A percentile compares a stretch with the other conserved stretches of the same genome.
Conservation (phyloP, 2,329 filamentous ascomycete species). For the Alternaria hordeiaustralica region DNA sequence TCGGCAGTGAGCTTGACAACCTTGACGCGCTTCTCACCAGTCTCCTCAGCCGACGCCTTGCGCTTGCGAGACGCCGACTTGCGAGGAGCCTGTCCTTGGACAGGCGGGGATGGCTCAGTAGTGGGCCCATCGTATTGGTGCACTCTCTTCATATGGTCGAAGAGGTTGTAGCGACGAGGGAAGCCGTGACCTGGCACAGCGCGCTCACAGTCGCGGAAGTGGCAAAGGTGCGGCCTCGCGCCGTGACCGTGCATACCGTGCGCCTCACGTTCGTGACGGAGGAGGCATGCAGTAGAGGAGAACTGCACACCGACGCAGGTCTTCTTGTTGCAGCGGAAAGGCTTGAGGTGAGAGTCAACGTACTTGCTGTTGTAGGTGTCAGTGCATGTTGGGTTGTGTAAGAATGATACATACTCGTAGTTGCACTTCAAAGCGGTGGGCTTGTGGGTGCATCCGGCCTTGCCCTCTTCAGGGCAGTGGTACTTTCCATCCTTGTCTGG, state of each 20-base stretch:
- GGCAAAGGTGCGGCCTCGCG: conserved; percentile 89
- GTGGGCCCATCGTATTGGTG: conserved; percentile 65
- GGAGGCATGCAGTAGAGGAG: conserved; percentile 91
- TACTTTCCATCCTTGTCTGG: conserved; percentile 79
- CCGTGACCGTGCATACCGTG: conserved; percentile 96
- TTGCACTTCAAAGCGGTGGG: conserved; percentile 98
- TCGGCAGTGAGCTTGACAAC: conserved; percentile 39
- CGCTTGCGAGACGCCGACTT: conserved; percentile 43
- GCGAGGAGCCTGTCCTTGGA: conserved; percentile 31
- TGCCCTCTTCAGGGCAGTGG: conserved; percentile 86
- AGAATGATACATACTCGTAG: conserved; percentile 77
- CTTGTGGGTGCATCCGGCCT: conserved; percentile 81
- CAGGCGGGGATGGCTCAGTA: conserved; percentile 42
- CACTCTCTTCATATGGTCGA: conserved; percentile 96
- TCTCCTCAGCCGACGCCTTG: conserved; percentile 42
- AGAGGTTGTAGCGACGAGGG: conserved; percentile 92
- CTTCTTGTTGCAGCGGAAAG: conserved; percentile 89
- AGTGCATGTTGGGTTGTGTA: conserved; percentile 10
- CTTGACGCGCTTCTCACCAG: conserved; percentile 44
- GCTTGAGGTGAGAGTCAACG: conserved; percentile 94
- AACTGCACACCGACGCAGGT: conserved; percentile 86
- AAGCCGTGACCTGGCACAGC: conserved; percentile 85
- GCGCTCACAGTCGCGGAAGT: conserved; percentile 85
- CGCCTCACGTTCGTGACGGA: conserved; percentile 93
- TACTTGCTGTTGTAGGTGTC: conserved; percentile 73